Evolutionary conservation across 371 early-diverging fungal species (phyloP), one percentile per base, ranked within the genome.

Genomic region (Neoconidiobolus thromboides): DNA sequence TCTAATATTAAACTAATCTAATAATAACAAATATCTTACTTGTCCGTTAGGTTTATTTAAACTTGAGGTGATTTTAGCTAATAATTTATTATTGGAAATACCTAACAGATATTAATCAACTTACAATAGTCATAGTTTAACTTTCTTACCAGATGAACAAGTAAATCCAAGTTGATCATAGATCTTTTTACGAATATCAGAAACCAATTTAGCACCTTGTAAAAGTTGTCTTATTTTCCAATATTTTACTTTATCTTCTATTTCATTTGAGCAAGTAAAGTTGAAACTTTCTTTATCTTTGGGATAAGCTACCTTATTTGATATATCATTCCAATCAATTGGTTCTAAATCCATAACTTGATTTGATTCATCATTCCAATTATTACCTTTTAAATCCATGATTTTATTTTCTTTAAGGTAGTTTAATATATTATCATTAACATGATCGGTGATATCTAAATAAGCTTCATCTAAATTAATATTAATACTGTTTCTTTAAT

Each of bases 21-120:
- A 26, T 26, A 26, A 26, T 26, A 26, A 26, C 26, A 26, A 26
- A 26, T 26, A 26, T 26, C 26, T 26, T 26, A 26, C 26, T 26
- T 57, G 57, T 10, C 37, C 44, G 43, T 57, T 57, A 10, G 57
- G 57, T 37, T 57, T 57, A 36, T 57, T 57, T 44, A n/a, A 37
- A 37, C 15, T 44, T 37, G 57, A 57, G 14, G 44, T 43, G 9
- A 57, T 7, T 44, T 57, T 57, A 3, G 57, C 41, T 37, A 43
- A 7, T 7, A 14, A 10, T 37, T 57, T 57, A 37, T 57, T 57
- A 44, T 57, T 14, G 6, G 57, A 41, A 0, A 57, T 57, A 9
- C 55, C 55, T 55, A 38, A 4, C 26, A 55, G 5, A 38, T n/a
- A 36, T n/a, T 3, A 26, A 26, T 26, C 26, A 26, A 26, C 26